A percentile compares a stretch with the other conserved stretches of the same genome.
These are phyloP conservation scores for Penicillium sclerotiorum DNA, from an alignment of 2,329 filamentous ascomycete genomes.

Conservation along the genomic window DNA sequence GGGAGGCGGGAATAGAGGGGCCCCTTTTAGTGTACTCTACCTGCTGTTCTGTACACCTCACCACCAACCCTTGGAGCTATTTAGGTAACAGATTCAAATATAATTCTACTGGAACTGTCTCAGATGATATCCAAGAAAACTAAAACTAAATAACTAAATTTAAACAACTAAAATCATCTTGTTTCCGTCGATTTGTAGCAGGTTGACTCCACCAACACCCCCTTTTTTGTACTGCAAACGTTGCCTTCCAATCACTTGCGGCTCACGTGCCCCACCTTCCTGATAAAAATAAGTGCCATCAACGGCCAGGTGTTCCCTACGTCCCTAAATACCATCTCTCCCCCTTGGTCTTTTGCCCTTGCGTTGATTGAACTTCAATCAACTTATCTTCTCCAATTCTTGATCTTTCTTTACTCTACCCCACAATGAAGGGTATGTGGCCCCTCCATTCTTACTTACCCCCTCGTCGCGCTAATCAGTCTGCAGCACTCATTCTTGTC, in stretches of 20 bases:
- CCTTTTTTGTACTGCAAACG: constrained; percentile 31
- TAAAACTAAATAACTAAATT: too few relatives aligned
- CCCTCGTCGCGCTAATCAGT: constrained; percentile 17
- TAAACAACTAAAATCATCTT: too few relatives aligned
- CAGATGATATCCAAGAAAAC: too few relatives aligned
- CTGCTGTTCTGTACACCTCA: too few relatives aligned
- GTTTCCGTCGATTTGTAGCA: neutral
- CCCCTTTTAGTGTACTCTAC: too few relatives aligned
- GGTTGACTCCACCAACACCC: constrained; percentile 16
- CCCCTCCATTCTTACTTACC: constrained; percentile 6
- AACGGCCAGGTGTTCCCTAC: constrained; percentile 34
- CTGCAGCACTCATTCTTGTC: constrained; percentile 91
- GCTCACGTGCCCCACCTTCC: constrained; percentile 30
- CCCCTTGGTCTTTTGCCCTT: constrained; percentile 18
- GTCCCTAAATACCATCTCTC: neutral
- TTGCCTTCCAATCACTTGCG: constrained; percentile 25
- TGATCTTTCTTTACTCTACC: constrained; percentile 9
- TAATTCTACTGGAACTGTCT: neutral
- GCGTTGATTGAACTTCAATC: neutral
- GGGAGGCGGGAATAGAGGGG: neutral
- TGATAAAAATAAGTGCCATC: constrained; percentile 32
- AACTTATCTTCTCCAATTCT: constrained; percentile 6
- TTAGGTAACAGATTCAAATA: too few relatives aligned
- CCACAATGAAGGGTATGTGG: constrained; percentile 50
- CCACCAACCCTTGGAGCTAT: too few relatives aligned